Conservation (phyloP, 2,329 filamentous ascomycete species). For the Grosmannia serpens region DNA sequence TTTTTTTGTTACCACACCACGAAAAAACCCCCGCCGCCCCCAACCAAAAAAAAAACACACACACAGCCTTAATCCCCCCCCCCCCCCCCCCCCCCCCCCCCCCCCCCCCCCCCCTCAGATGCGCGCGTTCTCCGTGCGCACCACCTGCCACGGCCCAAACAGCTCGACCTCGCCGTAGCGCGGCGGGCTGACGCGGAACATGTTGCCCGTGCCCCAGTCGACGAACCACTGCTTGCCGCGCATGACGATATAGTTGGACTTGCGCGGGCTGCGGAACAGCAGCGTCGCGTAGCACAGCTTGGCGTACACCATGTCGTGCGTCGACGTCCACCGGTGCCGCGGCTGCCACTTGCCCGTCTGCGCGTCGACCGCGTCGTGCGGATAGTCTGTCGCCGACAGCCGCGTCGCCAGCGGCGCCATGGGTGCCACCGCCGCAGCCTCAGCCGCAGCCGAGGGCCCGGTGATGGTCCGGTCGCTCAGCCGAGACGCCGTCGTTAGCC, state of each 20-base stretch:
- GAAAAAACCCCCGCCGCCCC: too few relatives aligned
- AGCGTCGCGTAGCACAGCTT: conserved; percentile 49
- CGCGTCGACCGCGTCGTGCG: conserved; percentile 32
- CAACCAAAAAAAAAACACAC: too few relatives aligned
- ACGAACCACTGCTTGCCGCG: conserved; percentile 48
- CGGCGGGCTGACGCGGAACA: conserved; percentile 41
- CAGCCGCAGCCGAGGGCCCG: too few relatives aligned
- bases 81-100: neutral
- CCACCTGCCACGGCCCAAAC: conserved; percentile 37
- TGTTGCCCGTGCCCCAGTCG: conserved; percentile 46
- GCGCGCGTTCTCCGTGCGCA: conserved; percentile 36
- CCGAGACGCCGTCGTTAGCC: neutral
- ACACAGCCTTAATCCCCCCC: neutral
- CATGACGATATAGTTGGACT: conserved; percentile 45
- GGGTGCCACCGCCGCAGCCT: neutral
- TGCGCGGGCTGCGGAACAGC: conserved; percentile 43
- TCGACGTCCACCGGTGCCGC: conserved; percentile 40
- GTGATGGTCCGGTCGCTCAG: too few relatives aligned
- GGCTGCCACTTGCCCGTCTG: conserved; percentile 46
- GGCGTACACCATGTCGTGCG: conserved; percentile 48
- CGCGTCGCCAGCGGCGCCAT: conserved; percentile 16
- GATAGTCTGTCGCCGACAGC: conserved; percentile 33
- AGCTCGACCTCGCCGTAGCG: conserved; percentile 40
- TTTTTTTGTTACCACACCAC: too few relatives aligned
- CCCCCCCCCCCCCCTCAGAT: conserved; percentile 19